Conservation (phyloP, 2,329 filamentous ascomycete genomes). For the Metarhizium album region DNA sequence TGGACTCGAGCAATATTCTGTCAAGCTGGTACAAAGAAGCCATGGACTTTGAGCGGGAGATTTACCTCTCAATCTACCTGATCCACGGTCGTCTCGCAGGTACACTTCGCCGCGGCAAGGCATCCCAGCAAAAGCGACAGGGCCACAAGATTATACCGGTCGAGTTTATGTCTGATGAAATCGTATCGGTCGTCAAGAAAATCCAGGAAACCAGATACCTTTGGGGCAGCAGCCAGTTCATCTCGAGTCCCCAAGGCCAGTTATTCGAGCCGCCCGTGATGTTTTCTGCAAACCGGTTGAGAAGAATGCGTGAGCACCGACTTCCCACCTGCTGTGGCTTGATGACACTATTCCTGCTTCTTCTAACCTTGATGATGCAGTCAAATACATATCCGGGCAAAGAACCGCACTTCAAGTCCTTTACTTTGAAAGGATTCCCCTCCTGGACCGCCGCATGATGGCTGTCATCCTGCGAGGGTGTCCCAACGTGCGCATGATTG, state of each 20-base stretch:
- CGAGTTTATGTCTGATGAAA: slow-evolving; percentile 1
- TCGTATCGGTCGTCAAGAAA: background rate
- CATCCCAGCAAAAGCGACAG: background rate
- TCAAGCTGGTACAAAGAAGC: slow-evolving; percentile 9
- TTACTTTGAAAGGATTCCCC: slow-evolving; percentile 19
- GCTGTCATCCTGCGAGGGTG: slow-evolving; percentile 24
- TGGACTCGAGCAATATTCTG: background rate
- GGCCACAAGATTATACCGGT: background rate
- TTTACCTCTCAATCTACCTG: slow-evolving; percentile 7
- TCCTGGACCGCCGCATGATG: slow-evolving; percentile 23
- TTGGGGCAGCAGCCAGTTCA: slow-evolving; percentile 11
- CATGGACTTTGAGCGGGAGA: slow-evolving; percentile 7
- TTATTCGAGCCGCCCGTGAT: slow-evolving; percentile 9
- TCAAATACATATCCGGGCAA: slow-evolving; percentile 13
- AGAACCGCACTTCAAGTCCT: slow-evolving; percentile 14
- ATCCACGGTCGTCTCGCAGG: slow-evolving; percentile 3
- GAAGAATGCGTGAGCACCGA: slow-evolving; percentile 15
- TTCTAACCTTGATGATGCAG: slow-evolving; percentile 11
- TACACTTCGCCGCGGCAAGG: background rate
- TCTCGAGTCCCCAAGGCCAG: background rate
- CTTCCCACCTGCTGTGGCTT: background rate
- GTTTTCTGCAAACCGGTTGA: slow-evolving; percentile 7
- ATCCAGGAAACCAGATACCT: slow-evolving; percentile 7
- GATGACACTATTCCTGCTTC: background rate
- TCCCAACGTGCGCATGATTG: slow-evolving; percentile 21